phyloP scores from a whole-genome alignment of 495 filamentous ascomycete genomes.

The Penicillium steckii region DNA sequence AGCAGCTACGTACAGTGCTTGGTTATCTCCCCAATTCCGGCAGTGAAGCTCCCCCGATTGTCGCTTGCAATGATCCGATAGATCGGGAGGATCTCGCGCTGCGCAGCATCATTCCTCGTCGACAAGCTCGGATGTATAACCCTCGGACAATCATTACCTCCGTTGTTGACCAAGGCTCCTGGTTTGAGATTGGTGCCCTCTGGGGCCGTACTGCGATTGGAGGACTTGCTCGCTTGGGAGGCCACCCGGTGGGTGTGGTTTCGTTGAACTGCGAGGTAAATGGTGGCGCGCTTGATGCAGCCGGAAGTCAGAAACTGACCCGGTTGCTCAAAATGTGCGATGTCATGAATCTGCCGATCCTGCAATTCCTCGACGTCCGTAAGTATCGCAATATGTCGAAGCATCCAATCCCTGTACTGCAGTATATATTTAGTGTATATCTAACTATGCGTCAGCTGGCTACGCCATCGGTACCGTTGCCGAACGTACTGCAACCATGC shows the following conservation, averaged over 20 bases:
- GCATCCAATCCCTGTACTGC: background rate
- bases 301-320: slow-evolving; percentile 58
- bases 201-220: slow-evolving; percentile 63
- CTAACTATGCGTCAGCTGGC: slow-evolving; percentile 38
- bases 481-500: slow-evolving; percentile 61
- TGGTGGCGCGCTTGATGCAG: slow-evolving; percentile 59
- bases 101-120: slow-evolving; percentile 55
- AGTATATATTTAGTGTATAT: background rate
- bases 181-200: slow-evolving; percentile 61
- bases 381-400: slow-evolving; percentile 23
- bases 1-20: slow-evolving; percentile 56
- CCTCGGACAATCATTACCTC: slow-evolving; percentile 53
- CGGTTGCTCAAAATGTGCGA: slow-evolving; percentile 60
- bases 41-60: slow-evolving; percentile 48
- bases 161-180: slow-evolving; percentile 54
- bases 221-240: slow-evolving; percentile 55
- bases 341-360: slow-evolving; percentile 60
- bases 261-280: slow-evolving; percentile 59
- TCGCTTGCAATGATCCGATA: slow-evolving; percentile 45
- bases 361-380: slow-evolving; percentile 63
- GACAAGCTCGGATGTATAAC: slow-evolving; percentile 60
- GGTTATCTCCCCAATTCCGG: slow-evolving; percentile 57
- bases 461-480: slow-evolving; percentile 63
- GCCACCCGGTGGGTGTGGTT: slow-evolving; percentile 55
- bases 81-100: slow-evolving; percentile 47